These are phyloP conservation scores for Myxozyma melibiosi DNA, from an alignment of 805 yeast species.

Conservation along the genomic window DNA sequence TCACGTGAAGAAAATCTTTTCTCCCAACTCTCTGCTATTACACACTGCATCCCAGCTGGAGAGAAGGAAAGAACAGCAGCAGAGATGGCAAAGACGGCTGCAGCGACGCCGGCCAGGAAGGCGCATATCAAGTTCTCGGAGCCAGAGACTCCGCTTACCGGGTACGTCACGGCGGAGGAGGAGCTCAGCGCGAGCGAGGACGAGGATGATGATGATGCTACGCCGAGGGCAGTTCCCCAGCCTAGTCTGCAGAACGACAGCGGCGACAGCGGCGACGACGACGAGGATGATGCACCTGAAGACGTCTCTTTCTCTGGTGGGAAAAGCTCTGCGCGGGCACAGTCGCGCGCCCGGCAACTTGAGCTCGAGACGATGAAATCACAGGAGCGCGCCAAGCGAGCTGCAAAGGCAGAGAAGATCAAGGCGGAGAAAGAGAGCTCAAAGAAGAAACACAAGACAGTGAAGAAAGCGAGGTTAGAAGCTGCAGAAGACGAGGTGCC, in stretches of 20 bases:
- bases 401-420: constrained; percentile 4
- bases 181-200: constrained; percentile 1
- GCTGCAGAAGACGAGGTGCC: constrained; percentile 3
- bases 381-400: constrained; percentile 17
- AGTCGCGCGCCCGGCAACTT: neutral
- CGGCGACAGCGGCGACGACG: constrained; percentile 5
- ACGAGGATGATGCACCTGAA: constrained; percentile 30
- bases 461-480: neutral
- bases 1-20: neutral
- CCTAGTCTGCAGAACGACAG: neutral
- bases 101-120: constrained; percentile 1
- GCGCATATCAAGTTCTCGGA: constrained; percentile 23
- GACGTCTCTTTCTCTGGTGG: constrained; percentile 26
- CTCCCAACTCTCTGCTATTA: neutral
- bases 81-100: neutral
- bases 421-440: neutral
- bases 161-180: constrained; percentile 27
- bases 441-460: neutral
- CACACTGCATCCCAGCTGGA: neutral
- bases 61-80: neutral
- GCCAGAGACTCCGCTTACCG: constrained; percentile 21
- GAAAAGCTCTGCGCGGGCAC: neutral
- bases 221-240: neutral
- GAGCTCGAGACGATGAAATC: neutral
- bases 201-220: neutral